These are phyloP conservation scores for Suhomyces canberraensis DNA, from an alignment of 805 yeast genomes.

Conservation along the genomic window DNA sequence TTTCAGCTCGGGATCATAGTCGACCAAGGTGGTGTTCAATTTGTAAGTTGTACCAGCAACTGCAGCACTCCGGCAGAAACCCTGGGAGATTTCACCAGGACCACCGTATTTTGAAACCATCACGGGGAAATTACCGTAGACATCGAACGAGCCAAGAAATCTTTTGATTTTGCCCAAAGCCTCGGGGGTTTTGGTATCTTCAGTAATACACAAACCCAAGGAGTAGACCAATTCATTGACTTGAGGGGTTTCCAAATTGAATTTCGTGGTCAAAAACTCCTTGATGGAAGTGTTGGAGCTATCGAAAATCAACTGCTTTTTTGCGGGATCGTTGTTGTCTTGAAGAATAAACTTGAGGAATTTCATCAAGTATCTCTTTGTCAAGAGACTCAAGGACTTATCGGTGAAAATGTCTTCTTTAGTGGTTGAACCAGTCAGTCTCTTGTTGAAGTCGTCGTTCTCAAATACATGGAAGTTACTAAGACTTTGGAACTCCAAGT, in stretches of 20 bases:
- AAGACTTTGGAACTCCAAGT: slow-evolving; percentile 87
- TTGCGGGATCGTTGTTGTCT: slow-evolving; percentile 56
- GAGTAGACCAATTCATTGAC: slow-evolving; percentile 81
- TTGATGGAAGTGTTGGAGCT: slow-evolving; percentile 56
- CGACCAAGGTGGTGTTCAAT: slow-evolving; percentile 61
- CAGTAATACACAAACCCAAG: slow-evolving; percentile 71
- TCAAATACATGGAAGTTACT: slow-evolving; percentile 92
- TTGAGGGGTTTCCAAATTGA: slow-evolving; percentile 71
- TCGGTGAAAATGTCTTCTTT: slow-evolving; percentile 94
- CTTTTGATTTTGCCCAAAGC: slow-evolving; percentile 82
- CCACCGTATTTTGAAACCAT: slow-evolving; percentile 92
- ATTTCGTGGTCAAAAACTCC: slow-evolving; percentile 58
- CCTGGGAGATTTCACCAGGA: slow-evolving; percentile 93
- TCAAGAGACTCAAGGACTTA: slow-evolving; percentile 66
- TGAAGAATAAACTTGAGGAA: slow-evolving; percentile 80
- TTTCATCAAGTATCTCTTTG: slow-evolving; percentile 86
- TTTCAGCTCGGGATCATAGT: slow-evolving; percentile 63
- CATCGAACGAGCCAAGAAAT: slow-evolving; percentile 79
- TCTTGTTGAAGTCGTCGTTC: slow-evolving; percentile 78
- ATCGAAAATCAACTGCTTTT: slow-evolving; percentile 53
- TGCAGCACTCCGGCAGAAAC: slow-evolving; percentile 96
- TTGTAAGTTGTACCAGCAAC: slow-evolving; percentile 96
- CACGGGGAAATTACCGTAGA: slow-evolving; percentile 93
- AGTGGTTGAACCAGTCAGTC: slow-evolving; percentile 64
- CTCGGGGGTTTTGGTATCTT: slow-evolving; percentile 60